A percentile compares a stretch with the other conserved stretches of the same genome.
These are phyloP conservation scores for Cordyceps javanica DNA, from an alignment of 2,329 filamentous ascomycete species.

Conservation along the genomic window DNA sequence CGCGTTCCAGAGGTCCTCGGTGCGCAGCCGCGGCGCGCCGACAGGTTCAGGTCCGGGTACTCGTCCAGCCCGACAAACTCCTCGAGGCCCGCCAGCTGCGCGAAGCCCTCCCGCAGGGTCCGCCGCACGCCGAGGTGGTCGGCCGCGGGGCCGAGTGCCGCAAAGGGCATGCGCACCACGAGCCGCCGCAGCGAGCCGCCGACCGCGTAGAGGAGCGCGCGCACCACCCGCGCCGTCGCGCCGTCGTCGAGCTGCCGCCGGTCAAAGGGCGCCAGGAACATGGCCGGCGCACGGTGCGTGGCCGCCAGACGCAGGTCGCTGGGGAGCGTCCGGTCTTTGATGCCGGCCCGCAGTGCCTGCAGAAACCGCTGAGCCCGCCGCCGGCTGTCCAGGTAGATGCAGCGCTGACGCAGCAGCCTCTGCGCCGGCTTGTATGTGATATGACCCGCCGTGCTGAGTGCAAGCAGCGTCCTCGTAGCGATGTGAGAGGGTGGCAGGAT, in stretches of 20 bases:
- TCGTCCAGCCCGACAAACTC: slow-evolving; percentile 43
- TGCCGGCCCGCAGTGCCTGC: neutral
- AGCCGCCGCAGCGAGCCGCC: slow-evolving; percentile 36
- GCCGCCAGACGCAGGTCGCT: neutral
- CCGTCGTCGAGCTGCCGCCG: slow-evolving; percentile 30
- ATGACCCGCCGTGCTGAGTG: slow-evolving; percentile 29
- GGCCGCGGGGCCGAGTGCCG: slow-evolving; percentile 34
- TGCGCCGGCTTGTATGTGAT: slow-evolving; percentile 28
- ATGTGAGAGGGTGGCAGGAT: slow-evolving; percentile 25
- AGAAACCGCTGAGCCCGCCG: neutral
- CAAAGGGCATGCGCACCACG: slow-evolving; percentile 42
- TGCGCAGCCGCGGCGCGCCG: neutral
- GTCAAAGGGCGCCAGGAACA: slow-evolving; percentile 36
- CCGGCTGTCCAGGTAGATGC: slow-evolving; percentile 28
- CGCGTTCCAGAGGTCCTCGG: slow-evolving; percentile 32
- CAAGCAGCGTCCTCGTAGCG: slow-evolving; percentile 29
- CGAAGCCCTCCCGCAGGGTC: slow-evolving; percentile 40
- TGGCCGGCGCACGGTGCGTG: slow-evolving; percentile 30
- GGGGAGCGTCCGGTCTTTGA: slow-evolving; percentile 15
- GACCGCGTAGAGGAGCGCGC: slow-evolving; percentile 36
- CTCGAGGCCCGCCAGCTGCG: slow-evolving; percentile 34
- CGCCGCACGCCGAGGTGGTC: slow-evolving; percentile 34
- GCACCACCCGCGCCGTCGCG: slow-evolving; percentile 33
- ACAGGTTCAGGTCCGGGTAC: slow-evolving; percentile 26
- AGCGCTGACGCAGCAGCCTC: slow-evolving; percentile 28